Conservation (phyloP, 176 grass and related monocot genomes). For the Echinochloa phyllopogon region DNA sequence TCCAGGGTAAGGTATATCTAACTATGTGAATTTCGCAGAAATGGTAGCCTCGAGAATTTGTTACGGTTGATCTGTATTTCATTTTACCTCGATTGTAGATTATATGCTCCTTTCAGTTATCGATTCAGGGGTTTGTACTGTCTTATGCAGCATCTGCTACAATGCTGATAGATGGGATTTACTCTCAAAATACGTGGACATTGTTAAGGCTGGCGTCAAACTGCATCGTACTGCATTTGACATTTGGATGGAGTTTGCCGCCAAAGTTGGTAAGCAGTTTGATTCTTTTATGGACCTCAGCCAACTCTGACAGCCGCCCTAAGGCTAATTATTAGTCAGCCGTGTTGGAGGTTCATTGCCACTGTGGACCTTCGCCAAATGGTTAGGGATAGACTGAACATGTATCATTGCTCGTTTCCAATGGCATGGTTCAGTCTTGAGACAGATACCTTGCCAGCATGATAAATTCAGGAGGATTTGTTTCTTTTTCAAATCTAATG, state of each 20-base stretch:
- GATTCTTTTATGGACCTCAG: constrained; percentile 13
- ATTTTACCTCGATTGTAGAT: constrained; percentile 27
- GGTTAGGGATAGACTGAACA: constrained; percentile 1
- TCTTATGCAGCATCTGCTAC: constrained; percentile 86
- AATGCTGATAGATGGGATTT: constrained; percentile 81
- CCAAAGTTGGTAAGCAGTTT: constrained; percentile 76
- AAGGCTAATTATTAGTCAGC: constrained; percentile 4
- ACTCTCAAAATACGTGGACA: constrained; percentile 67
- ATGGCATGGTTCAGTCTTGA: background rate
- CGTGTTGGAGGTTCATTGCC: constrained; percentile 21
- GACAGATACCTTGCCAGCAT: background rate
- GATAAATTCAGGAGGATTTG: background rate
- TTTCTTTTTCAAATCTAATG: no score
- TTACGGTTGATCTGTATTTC: constrained; percentile 4
- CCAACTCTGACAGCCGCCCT: background rate
- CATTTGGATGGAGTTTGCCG: constrained; percentile 94
- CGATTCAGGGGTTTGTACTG: constrained; percentile 30
- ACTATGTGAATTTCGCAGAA: constrained; percentile 19
- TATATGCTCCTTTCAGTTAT: background rate
- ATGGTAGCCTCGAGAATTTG: constrained; percentile 9
- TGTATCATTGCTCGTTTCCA: background rate
- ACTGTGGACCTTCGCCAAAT: background rate
- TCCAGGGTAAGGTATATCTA: background rate
- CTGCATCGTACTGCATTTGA: constrained; percentile 79
- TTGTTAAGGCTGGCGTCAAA: constrained; percentile 84